Evolutionary conservation across 441 rosid genomes (phyloP), one percentile per base, ranked within the genome.

Genomic region (Pelargonium cotyledonis): DNA sequence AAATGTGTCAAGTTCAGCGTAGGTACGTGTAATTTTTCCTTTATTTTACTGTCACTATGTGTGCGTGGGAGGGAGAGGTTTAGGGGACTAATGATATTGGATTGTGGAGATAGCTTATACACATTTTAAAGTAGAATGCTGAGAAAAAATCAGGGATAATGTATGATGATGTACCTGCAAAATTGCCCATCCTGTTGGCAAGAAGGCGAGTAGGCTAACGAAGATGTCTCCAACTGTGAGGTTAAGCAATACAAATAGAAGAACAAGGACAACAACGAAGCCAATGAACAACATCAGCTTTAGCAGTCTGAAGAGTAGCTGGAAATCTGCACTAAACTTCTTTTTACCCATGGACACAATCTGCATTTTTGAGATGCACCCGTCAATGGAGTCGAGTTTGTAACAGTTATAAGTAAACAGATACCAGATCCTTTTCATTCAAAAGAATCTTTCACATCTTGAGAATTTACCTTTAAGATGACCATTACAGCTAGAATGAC

Each of bases 261-360:
- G 80, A n/a, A 82, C 87, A 0, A 92, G 80, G 15, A 83, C 79
- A 65, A 85, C 91, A 64, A 88, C 65, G 10, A 51, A 81, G 11
- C 97, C 98, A 1, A 88, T 70, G 72, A 92, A 92, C 55, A 92
- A 85, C 66, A 90, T 76, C 60, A 92, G 60, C 75, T 92, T 95
- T 10, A 90, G 80, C 8, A 95, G 89, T 78, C 99, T 84, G 86
- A 95, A 95, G 93, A 95, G 84, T 41, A 95, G 87, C 79, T 95
- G 99, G 76, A 92, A 95, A 81, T 95, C 99, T 7, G 97, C 99
- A 63, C 98, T 89, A 76, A 95, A 92, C 72, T 84, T 95, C 88
- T 85, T 92, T 77, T 97, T 85, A n/a, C 99, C 99, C 98, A 88
- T 85, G 19, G 97, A 92, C 9, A 90, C 95, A 53, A 92, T 88